Evolutionary conservation across 148 eudicot species (phyloP), one percentile per base, ranked within the genome.

Genomic region (Fagopyrum tataricum): DNA sequence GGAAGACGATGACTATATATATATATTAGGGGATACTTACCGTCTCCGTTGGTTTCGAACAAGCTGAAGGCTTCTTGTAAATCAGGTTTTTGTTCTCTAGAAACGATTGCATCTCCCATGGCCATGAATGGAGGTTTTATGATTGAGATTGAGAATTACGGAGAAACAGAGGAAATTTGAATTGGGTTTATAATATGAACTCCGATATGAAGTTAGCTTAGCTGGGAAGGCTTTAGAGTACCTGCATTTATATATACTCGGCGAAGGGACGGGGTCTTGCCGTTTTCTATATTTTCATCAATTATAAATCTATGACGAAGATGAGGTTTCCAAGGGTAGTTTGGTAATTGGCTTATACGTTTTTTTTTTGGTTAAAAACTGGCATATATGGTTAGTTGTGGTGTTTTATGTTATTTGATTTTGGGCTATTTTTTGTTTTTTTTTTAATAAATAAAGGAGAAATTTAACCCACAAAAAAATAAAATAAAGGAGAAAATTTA

Each of bases 1-100:
- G 14, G 7, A 14, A 51, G 18, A 31, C 37, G 37, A 31, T 31
- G 37, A 31, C 37, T 31, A 31, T 46, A 46, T 46, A 6, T 44
- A 46, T 46, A 13, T 46, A 13, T 0, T 4, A 46, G 3, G 10
- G 49, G 12, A 6, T 31, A 14, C 43, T 4, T 79, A 89, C 94
- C 88, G 78, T 89, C 87, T 46, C 82, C 85, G 75, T 84, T 81
- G 42, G 84, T 87, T 68, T 87, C 85, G 72, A 84, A 80, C 8
- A 87, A 81, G 37, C 72, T 67, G 70, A 87, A 89, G 48, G 89
- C 89, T 79, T 84, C 83, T 67, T 77, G 81, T 71, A 87, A 82
- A 74, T 85, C 87, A 20, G 79, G 77, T 47, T 79, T 78, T 42
- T 87, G 82, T 23, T 82, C 84, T 72, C 81, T 79, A 14, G 69